Percentiles rank a stretch among this genome's conserved stretches.
These are phyloP conservation scores for Bauhinia variegata DNA, from an alignment of 306 rosid species.

Conservation along the genomic window DNA sequence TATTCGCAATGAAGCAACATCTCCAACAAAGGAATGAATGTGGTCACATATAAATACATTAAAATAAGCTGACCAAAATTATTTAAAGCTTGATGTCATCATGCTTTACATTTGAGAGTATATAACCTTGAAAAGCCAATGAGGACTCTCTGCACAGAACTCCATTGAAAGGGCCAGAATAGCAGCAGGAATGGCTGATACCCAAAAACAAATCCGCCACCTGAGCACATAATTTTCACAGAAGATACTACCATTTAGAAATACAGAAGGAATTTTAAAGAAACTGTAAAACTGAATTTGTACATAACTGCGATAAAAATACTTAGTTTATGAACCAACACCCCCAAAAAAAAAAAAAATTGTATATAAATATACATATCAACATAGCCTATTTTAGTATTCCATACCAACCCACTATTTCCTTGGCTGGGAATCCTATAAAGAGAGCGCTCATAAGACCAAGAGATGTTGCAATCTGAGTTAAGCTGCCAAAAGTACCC, in stretches of 20 bases:
- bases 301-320: not conserved
- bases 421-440: constrained; percentile 79
- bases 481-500: constrained; percentile 77
- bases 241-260: constrained; percentile 21
- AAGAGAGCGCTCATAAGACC: constrained; percentile 75
- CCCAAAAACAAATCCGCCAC: constrained; percentile 93
- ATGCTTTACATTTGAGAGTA: constrained; percentile 30
- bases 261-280: constrained; percentile 5
- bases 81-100: constrained; percentile 5
- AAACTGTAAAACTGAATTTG: constrained; percentile 16
- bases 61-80: constrained; percentile 21
- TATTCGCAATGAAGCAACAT: constrained; percentile 16
- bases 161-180: constrained; percentile 75
- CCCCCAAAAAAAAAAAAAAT: not conserved
- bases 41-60: constrained; percentile 18
- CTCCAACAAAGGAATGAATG: constrained; percentile 31
- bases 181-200: constrained; percentile 65
- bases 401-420: constrained; percentile 76
- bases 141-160: constrained; percentile 84
- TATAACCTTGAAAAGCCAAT: constrained; percentile 86
- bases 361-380: constrained; percentile 30
- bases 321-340: too few relatives aligned
- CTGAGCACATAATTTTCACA: constrained; percentile 48
- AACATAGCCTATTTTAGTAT: constrained; percentile 13
- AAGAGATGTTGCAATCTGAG: constrained; percentile 87